phyloP scores from a whole-genome alignment of 192 early-diverging fungal genomes.

The Cladochytrium replicatum region DNA sequence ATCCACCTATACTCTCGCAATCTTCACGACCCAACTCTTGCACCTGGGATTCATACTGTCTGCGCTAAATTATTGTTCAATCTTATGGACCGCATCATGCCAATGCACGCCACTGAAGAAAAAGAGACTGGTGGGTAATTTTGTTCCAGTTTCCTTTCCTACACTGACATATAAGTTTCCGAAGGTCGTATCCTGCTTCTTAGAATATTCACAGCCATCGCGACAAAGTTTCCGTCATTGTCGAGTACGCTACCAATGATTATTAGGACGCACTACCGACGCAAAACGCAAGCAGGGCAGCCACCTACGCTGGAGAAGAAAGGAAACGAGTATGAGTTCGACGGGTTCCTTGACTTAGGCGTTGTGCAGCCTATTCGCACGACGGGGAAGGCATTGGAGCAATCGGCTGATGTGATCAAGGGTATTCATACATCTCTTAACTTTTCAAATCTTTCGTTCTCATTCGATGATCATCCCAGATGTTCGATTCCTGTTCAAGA shows the following conservation, averaged over 20 bases:
- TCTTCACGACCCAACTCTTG: conserved; percentile 84
- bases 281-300: conserved; percentile 2
- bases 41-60: conserved; percentile 92
- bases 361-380: conserved; percentile 46
- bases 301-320: not conserved
- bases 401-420: conserved; percentile 59
- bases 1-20: conserved; percentile 88
- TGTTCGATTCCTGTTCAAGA: conserved; percentile 79
- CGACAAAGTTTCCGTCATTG: conserved; percentile 61
- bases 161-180: conserved; percentile 9
- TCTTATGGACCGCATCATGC: conserved; percentile 74
- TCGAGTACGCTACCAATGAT: conserved; percentile 52
- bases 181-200: conserved; percentile 31
- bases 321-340: conserved; percentile 20
- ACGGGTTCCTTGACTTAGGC: conserved; percentile 46
- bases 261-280: conserved; percentile 39
- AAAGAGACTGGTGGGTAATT: conserved; percentile 8
- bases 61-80: conserved; percentile 88
- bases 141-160: conserved; percentile 1
- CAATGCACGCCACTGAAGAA: conserved; percentile 1
- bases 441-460: not conserved
- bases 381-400: conserved; percentile 29
- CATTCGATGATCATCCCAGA: conserved; percentile 36
- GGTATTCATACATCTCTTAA: conserved; percentile 32
- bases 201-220: conserved; percentile 78